Base-by-base conservation (phyloP, 2,329 filamentous ascomycete genomes). In the Thermoascus crustaceus region DNA sequence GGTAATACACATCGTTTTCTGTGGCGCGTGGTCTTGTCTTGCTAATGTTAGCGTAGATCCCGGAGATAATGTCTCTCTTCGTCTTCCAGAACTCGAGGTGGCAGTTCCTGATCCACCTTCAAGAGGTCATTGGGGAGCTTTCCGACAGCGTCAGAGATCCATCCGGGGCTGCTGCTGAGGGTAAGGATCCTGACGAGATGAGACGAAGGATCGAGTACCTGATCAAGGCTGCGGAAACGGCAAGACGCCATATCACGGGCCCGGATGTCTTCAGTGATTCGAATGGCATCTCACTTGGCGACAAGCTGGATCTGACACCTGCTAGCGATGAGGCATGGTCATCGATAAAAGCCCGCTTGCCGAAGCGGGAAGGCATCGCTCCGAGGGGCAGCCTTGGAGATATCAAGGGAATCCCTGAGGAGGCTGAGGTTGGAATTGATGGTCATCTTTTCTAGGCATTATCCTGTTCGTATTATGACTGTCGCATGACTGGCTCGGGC, bases 31-130 rank as follows among this genome's bases (percentile, higher is more conserved):
- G 14, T 37, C n/a, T 11, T 24, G 30, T 43, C 10, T 13, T 27
- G 14, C 25, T 26, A 17, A 40, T 18, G 11, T 6, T 25, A 11
- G 7, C 38, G n/a, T 45, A 80, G 55, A 89, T 94, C 72, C 81
- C 85, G 37, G 78, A 86, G 29, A 83, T 94, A 47, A 88, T 94
- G 86, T 71, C 77, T 0, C 70, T 83, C 39, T 85, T 96, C 51
- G 71, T 98, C 13, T 98, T 94, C 55, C 89, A 96, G 58, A 80
- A 81, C 11, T 94, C 88, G 2, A 76, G 88, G 16, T 77, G 81
- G 42, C 76, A 87, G 38, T 70, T 96, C 3, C 69, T 95, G 10
- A 70, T 76, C 11, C 75, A 78, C 33, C 66, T 98, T 30, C 78
- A 78, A 48, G 64, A 75, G n/a, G 68, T 75, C 8, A 70, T 82